Conservation (phyloP, 2,329 filamentous ascomycete genomes). For the Microdochium trichocladiopsis region DNA sequence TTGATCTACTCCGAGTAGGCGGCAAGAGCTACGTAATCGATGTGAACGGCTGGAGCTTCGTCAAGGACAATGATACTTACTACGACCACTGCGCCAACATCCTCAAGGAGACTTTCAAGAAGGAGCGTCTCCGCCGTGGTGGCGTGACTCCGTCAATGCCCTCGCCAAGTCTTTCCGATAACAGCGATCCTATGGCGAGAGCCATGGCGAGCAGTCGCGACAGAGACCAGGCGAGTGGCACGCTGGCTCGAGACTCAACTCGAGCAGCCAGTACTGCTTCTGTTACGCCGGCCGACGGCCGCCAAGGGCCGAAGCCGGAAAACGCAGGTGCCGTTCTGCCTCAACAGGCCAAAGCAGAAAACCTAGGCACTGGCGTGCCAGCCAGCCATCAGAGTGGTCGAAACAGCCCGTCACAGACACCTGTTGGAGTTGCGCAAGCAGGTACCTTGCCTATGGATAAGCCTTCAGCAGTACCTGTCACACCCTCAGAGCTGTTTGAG, state of each 20-base stretch:
- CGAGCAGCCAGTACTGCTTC: constrained; percentile 9
- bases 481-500: constrained; percentile 24
- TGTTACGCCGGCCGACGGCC: neutral
- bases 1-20: constrained; percentile 81
- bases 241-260: constrained; percentile 30
- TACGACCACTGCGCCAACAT: constrained; percentile 89
- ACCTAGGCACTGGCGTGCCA: neutral
- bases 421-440: neutral
- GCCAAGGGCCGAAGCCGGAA: neutral
- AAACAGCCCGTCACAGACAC: neutral
- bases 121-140: constrained; percentile 62
- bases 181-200: constrained; percentile 21
- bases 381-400: neutral
- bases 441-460: constrained; percentile 7
- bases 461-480: constrained; percentile 30
- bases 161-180: constrained; percentile 38
- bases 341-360: neutral
- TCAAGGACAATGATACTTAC: constrained; percentile 98
- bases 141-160: constrained; percentile 51
- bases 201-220: constrained; percentile 12
- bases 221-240: neutral
- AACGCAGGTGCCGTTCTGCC: neutral
- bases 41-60: constrained; percentile 99
- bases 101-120: constrained; percentile 79
- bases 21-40: constrained; percentile 97